Evolutionary conservation across 805 yeast species (phyloP).

Genomic region (Ogataea allantospora): DNA sequence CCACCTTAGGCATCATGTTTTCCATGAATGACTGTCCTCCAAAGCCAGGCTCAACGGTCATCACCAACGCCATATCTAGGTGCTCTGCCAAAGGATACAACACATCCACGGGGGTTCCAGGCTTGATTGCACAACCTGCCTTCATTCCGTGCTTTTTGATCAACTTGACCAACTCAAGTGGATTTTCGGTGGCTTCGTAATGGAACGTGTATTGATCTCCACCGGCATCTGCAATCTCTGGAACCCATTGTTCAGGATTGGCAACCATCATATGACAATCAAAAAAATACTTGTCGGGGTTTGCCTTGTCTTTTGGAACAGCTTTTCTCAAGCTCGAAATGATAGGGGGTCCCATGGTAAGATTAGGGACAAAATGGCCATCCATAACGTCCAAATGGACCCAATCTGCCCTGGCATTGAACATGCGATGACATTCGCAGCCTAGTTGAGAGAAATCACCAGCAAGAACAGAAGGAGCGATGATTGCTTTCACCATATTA

Average conservation of each 20-base stretch:
- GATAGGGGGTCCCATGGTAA: constrained; percentile 85
- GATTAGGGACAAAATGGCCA: constrained; percentile 97
- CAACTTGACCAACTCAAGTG: constrained; percentile 66
- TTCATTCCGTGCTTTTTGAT: constrained; percentile 82
- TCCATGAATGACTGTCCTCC: constrained; percentile 98
- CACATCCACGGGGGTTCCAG: constrained; percentile 87
- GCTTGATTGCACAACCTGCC: constrained; percentile 94
- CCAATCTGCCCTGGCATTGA: constrained; percentile 89
- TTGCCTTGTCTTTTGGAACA: constrained; percentile 41
- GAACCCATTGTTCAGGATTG: constrained; percentile 91
- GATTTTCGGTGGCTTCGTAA: constrained; percentile 86
- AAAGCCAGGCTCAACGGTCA: constrained; percentile 99
- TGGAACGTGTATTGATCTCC: constrained; percentile 97
- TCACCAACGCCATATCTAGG: constrained; percentile 89
- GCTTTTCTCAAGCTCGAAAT: constrained; percentile 22
- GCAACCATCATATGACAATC: constrained; percentile 99
- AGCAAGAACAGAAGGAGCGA: constrained; percentile 94
- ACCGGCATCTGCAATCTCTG: constrained; percentile 87
- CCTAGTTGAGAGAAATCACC: constrained; percentile 90
- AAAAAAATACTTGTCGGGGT: constrained; percentile 44
- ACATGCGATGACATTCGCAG: constrained; percentile 78
- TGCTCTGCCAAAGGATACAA: constrained; percentile 70
- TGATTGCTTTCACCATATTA: constrained; percentile 53
- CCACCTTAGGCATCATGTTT: constrained; percentile 95
- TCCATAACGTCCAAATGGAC: constrained; percentile 98